Evolutionary conservation across 495 filamentous ascomycete genomes (phyloP).

Genomic region (Daldinia loculata): DNA sequence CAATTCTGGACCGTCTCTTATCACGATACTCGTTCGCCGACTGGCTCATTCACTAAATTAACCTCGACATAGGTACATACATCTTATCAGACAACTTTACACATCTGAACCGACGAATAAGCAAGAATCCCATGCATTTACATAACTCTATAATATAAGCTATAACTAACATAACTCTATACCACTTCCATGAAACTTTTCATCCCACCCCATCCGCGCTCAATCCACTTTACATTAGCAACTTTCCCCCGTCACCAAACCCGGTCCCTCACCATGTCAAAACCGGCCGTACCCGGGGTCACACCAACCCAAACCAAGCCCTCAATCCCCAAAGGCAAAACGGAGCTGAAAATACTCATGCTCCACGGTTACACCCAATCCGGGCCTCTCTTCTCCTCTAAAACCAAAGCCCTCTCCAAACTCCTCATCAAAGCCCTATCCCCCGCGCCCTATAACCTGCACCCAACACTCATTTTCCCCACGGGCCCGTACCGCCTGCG

Average conservation of each 20-base stretch:
- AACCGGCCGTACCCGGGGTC: not conserved
- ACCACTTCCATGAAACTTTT: slow-evolving; percentile 9
- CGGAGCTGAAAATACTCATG: slow-evolving; percentile 64
- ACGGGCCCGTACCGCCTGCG: slow-evolving; percentile 68
- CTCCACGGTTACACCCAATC: slow-evolving; percentile 89
- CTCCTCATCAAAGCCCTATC: slow-evolving; percentile 74
- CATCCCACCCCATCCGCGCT: not conserved
- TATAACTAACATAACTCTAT: not conserved
- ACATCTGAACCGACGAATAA: too few relatives aligned
- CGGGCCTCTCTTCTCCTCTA: slow-evolving; percentile 83
- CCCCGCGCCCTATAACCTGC: slow-evolving; percentile 58
- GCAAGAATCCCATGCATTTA: not conserved
- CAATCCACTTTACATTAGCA: not conserved
- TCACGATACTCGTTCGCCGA: too few relatives aligned
- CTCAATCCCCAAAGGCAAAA: slow-evolving; percentile 44
- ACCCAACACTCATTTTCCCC: slow-evolving; percentile 68
- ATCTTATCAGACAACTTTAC: too few relatives aligned
- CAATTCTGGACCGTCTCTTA: too few relatives aligned
- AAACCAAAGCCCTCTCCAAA: slow-evolving; percentile 88
- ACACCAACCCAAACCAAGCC: slow-evolving; percentile 14
- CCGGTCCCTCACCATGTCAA: slow-evolving; percentile 22
- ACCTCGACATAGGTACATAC: too few relatives aligned
- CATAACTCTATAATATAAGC: not conserved
- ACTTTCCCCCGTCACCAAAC: not conserved
- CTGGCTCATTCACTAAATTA: too few relatives aligned